Evolutionary conservation across 1,139 yeast species (phyloP).

Genomic region (Williopsis jadinii): DNA sequence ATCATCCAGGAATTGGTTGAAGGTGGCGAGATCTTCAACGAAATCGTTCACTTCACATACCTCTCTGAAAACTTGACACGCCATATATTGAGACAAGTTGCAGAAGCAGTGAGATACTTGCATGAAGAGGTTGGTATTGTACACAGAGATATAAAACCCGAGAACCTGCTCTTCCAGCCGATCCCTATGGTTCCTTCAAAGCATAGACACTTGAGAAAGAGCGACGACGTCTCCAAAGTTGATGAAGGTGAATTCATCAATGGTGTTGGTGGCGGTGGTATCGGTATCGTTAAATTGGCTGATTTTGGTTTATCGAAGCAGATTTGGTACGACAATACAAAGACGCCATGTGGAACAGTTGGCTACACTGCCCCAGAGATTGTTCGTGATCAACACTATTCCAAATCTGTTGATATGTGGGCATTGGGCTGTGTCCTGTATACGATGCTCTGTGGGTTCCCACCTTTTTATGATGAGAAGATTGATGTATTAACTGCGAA

Average conservation of each 20-base stretch:
- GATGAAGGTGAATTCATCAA: constrained; percentile 84
- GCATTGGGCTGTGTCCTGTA: constrained; percentile 90
- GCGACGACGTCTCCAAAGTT: constrained; percentile 69
- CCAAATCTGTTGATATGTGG: constrained; percentile 94
- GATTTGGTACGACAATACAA: constrained; percentile 58
- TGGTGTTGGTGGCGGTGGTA: constrained; percentile 84
- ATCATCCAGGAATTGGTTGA: constrained; percentile 77
- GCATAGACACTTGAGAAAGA: constrained; percentile 23
- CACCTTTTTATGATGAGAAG: constrained; percentile 91
- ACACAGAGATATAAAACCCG: constrained; percentile 94
- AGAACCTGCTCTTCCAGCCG: constrained; percentile 79
- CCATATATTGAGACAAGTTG: constrained; percentile 80
- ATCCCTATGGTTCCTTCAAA: constrained; percentile 37
- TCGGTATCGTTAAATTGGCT: constrained; percentile 80
- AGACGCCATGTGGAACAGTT: constrained; percentile 87
- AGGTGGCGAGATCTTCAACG: constrained; percentile 95
- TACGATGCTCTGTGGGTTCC: constrained; percentile 88
- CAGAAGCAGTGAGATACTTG: constrained; percentile 72
- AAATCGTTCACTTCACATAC: constrained; percentile 85
- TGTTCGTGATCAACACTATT: constrained; percentile 76
- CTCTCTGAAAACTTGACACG: constrained; percentile 80
- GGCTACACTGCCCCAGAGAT: constrained; percentile 95
- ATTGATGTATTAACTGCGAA: constrained; percentile 75
- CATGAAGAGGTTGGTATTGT: constrained; percentile 83
- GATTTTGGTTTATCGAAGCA: constrained; percentile 92